These are phyloP conservation scores for Phoma sp. DNA, from an alignment of 2,329 filamentous ascomycete species.

Conservation along the genomic window DNA sequence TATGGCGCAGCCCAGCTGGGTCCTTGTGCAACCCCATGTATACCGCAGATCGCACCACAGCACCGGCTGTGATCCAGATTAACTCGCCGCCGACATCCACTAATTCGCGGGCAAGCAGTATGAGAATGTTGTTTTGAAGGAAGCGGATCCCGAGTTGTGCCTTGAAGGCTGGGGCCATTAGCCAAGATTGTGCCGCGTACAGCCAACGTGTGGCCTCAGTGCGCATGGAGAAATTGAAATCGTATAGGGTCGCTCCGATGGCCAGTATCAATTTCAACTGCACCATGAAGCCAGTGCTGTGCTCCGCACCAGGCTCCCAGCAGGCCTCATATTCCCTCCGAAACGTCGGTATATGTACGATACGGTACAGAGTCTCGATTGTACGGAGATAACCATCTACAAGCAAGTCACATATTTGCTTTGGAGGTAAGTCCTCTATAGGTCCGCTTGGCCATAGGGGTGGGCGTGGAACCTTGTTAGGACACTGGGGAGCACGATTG, in stretches of 20 bases:
- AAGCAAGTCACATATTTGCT: slow-evolving; percentile 54
- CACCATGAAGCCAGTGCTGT: slow-evolving; percentile 57
- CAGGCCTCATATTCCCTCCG: slow-evolving; percentile 56
- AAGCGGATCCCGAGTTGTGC: slow-evolving; percentile 56
- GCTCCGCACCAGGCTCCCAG: slow-evolving; percentile 49
- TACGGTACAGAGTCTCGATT: slow-evolving; percentile 55
- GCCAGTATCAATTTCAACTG: slow-evolving; percentile 65
- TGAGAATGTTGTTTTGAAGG: slow-evolving; percentile 55
- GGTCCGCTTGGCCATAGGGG: slow-evolving; percentile 4
- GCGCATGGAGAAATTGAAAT: slow-evolving; percentile 59
- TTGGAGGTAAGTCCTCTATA: slow-evolving; percentile 53
- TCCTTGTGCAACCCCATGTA: slow-evolving; percentile 52
- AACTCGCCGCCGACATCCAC: slow-evolving; percentile 44
- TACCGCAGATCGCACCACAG: slow-evolving; percentile 48
- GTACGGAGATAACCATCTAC: slow-evolving; percentile 58
- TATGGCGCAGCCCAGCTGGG: slow-evolving; percentile 39
- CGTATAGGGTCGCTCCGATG: slow-evolving; percentile 60
- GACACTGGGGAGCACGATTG: slow-evolving; percentile 57
- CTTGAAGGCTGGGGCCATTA: slow-evolving; percentile 61
- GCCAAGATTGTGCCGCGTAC: slow-evolving; percentile 63
- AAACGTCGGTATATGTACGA: slow-evolving; percentile 61
- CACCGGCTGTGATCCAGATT: slow-evolving; percentile 48
- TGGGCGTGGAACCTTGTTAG: slow-evolving; percentile 41
- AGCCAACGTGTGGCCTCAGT: slow-evolving; percentile 61
- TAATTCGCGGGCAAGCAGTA: slow-evolving; percentile 47